Base-by-base conservation (phyloP, 148 eudicot species). In the Rhododendron griersonianum region DNA sequence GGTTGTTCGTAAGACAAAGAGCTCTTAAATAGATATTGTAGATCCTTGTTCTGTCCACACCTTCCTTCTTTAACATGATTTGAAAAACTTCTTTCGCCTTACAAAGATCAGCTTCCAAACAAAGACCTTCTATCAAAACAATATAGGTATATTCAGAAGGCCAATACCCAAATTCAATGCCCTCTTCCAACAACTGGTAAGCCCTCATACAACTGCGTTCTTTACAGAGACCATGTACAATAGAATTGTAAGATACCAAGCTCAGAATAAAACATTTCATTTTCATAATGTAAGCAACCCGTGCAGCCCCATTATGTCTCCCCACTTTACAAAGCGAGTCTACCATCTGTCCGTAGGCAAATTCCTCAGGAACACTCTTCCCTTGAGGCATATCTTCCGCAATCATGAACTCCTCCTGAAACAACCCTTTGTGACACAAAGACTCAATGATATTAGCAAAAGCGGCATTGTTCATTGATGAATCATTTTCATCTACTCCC, bases 151-250 rank as follows among this genome's bases (percentile, higher is more conserved):
- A 91, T 79, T 95, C 98, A 23, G 98, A 95, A 44, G 98, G 98
- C 80, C 76, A 79, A 89, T 94, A 96, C 23, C 95, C 93, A 81
- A 93, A 91, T 19, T 86, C 78, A 75, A 86, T 87, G 82, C 98
- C 99, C 88, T 95, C 94, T 91, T 94, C 94, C 87, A 95, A 89
- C 87, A 96, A 87, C 84, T 96, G 99, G 84, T 89, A 96, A 61
- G 98, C 98, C 91, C 99, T 93, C 92, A 95, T 93, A 91, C 90
- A 94, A 59, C 95, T 95, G 48, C 93, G 92, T 47, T 91, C 92
- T 85, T 86, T 90, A 67, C 94, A 86, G 41, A 95, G 87, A 21
- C 99, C 99, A 86, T 96, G 98, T 51, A 96, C 88, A 57, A 94
- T 91, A 81, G 92, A 87, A 89, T 96, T 95, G 87, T 95, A 96